These are phyloP conservation scores for Lyophyllum shimeji DNA, from an alignment of 768 basidiomycete species.

Conservation along the genomic window DNA sequence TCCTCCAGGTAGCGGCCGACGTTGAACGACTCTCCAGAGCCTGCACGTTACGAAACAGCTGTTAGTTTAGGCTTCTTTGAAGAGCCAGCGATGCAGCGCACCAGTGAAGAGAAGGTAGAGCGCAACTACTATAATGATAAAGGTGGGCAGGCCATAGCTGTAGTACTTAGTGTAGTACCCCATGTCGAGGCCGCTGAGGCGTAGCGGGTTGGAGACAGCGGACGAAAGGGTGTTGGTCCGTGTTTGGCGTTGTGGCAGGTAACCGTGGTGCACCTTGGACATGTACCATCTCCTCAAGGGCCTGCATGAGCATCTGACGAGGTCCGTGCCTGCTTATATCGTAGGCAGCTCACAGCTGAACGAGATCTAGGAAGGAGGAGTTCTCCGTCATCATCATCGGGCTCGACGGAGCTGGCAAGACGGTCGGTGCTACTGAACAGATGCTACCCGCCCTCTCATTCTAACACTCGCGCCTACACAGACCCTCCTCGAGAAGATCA, in stretches of 20 bases:
- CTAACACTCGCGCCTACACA: slow-evolving; percentile 26
- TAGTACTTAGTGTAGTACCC: slow-evolving; percentile 56
- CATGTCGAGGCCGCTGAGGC: slow-evolving; percentile 29
- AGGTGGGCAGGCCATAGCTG: slow-evolving; percentile 66
- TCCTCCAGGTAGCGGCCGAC: slow-evolving; percentile 93
- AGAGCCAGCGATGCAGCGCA: slow-evolving; percentile 24
- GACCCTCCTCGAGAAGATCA: slow-evolving; percentile 92
- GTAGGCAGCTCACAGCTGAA: background rate
- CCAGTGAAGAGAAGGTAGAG: slow-evolving; percentile 92
- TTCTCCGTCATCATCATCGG: slow-evolving; percentile 96
- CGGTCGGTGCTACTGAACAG: slow-evolving; percentile 42
- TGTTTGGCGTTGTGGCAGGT: slow-evolving; percentile 19
- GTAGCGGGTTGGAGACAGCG: slow-evolving; percentile 14
- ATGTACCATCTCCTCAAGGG: slow-evolving; percentile 98
- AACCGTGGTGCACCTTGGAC: slow-evolving; percentile 12
- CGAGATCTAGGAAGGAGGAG: slow-evolving; percentile 68
- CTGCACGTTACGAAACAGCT: slow-evolving; percentile 32
- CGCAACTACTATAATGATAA: slow-evolving; percentile 62
- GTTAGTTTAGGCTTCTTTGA: background rate
- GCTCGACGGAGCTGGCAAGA: slow-evolving; percentile 90
- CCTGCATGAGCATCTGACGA: slow-evolving; percentile 85
- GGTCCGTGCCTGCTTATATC: slow-evolving; percentile 38
- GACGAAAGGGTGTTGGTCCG: slow-evolving; percentile 23
- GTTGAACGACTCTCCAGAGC: slow-evolving; percentile 90
- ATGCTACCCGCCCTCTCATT: background rate